Conservation (phyloP, 2,329 filamentous ascomycete genomes). For the Aspergillus proliferans region DNA sequence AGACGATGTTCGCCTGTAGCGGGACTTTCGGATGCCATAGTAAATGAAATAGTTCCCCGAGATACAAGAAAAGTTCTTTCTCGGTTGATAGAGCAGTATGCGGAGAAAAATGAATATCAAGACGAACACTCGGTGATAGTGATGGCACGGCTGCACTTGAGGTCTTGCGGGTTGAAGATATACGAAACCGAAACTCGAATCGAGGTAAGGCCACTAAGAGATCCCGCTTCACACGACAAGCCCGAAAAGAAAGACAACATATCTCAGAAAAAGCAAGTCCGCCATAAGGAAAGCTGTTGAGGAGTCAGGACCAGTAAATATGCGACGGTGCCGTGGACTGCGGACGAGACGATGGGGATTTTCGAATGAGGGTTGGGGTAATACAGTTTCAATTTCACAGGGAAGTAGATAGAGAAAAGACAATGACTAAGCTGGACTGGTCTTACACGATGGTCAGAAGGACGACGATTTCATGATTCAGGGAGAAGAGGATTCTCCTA, state of each 20-base stretch:
- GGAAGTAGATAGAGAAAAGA: not conserved
- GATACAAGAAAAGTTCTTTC: constrained; percentile 3
- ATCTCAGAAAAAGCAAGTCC: constrained; percentile 36
- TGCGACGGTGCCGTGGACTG: not conserved
- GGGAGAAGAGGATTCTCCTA: constrained; percentile 6
- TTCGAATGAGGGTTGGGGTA: not conserved
- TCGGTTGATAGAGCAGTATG: constrained; percentile 7
- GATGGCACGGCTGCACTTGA: constrained; percentile 15
- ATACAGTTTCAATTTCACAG: not conserved
- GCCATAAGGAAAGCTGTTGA: constrained; percentile 34
- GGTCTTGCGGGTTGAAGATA: constrained; percentile 16
- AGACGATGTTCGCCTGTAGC: constrained; percentile 36
- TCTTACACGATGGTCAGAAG: constrained; percentile 21
- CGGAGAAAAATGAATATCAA: constrained; percentile 8
- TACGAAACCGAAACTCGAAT: constrained; percentile 25
- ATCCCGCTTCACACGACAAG: constrained; percentile 36
- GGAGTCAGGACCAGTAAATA: constrained; percentile 16
- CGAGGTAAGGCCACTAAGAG: constrained; percentile 32
- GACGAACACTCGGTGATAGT: constrained; percentile 13
- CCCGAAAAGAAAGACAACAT: constrained; percentile 40
- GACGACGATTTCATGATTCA: constrained; percentile 13
- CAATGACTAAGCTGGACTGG: constrained; percentile 4
- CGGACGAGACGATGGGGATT: not conserved
- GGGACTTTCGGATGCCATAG: constrained; percentile 29
- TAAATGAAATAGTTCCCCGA: constrained; percentile 8